phyloP scores from a whole-genome alignment of 176 grass and related monocot genomes.

The Aegilops tauschii region DNA sequence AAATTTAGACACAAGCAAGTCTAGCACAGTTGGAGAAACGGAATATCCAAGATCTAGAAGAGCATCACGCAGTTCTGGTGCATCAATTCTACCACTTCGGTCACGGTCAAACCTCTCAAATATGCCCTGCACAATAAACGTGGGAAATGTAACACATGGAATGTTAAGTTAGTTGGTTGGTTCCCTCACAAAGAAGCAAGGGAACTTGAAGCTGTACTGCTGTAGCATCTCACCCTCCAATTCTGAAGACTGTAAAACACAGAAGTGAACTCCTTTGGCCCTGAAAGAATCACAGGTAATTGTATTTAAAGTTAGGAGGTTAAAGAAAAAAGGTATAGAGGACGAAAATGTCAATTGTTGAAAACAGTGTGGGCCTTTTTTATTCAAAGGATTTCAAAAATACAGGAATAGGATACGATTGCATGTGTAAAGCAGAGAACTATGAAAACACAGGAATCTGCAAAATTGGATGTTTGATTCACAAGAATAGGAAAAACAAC shows the following conservation, averaged over 20 bases:
- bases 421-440: no score
- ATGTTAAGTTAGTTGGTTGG: neutral
- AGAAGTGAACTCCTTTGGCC: constrained; percentile 84
- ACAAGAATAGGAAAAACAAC: no score
- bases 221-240: constrained; percentile 70
- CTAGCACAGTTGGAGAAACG: constrained; percentile 75
- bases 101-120: constrained; percentile 97
- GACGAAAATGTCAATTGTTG: neutral
- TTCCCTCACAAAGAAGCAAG: neutral
- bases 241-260: constrained; percentile 98
- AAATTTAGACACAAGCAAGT: constrained; percentile 90
- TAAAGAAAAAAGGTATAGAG: neutral
- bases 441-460: no score
- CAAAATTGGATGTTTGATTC: no score
- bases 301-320: neutral
- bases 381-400: no score
- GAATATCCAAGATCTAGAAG: constrained; percentile 91
- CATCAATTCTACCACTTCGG: constrained; percentile 81
- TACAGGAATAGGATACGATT: no score
- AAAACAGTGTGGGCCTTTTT: neutral
- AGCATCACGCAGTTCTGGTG: constrained; percentile 76
- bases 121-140: constrained; percentile 49
- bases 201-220: neutral
- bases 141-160: neutral
- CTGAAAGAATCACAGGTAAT: constrained; percentile 36